Conservation (phyloP, 805 yeast genomes). For the Candida sanyiensis region DNA sequence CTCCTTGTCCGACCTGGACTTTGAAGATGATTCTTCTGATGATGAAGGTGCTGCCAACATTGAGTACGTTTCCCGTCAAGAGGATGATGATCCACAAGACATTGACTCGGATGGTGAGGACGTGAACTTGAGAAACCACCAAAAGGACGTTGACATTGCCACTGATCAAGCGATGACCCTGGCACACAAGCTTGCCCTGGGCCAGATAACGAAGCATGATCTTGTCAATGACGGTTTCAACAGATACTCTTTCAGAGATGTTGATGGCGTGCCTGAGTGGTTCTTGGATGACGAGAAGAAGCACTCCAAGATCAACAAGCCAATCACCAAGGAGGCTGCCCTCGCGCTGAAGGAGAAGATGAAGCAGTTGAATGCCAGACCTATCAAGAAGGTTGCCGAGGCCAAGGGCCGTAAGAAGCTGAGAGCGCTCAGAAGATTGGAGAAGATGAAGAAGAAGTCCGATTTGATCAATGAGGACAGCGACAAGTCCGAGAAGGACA, state of each 20-base stretch:
- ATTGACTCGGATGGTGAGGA: constrained; percentile 49
- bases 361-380: constrained; percentile 88
- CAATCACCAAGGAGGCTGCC: constrained; percentile 93
- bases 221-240: constrained; percentile 90
- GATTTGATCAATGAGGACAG: constrained; percentile 85
- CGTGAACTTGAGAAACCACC: constrained; percentile 41
- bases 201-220: constrained; percentile 79
- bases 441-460: constrained; percentile 86
- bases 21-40: constrained; percentile 21
- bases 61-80: constrained; percentile 42
- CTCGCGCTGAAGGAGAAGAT: constrained; percentile 68
- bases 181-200: constrained; percentile 92
- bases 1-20: constrained; percentile 7
- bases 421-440: constrained; percentile 84
- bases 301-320: constrained; percentile 82
- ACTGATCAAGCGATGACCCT: constrained; percentile 97
- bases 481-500: constrained; percentile 85
- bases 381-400: constrained; percentile 97
- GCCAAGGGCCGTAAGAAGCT: constrained; percentile 94
- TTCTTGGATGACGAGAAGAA: constrained; percentile 85
- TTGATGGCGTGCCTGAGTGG: constrained; percentile 94
- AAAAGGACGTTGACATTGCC: constrained; percentile 70
- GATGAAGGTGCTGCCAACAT: constrained; percentile 30
- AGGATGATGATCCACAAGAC: constrained; percentile 34
- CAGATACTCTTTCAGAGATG: constrained; percentile 86